These are phyloP conservation scores for Mortierella sp. DNA, from an alignment of 371 early-diverging fungal species.

Conservation along the genomic window DNA sequence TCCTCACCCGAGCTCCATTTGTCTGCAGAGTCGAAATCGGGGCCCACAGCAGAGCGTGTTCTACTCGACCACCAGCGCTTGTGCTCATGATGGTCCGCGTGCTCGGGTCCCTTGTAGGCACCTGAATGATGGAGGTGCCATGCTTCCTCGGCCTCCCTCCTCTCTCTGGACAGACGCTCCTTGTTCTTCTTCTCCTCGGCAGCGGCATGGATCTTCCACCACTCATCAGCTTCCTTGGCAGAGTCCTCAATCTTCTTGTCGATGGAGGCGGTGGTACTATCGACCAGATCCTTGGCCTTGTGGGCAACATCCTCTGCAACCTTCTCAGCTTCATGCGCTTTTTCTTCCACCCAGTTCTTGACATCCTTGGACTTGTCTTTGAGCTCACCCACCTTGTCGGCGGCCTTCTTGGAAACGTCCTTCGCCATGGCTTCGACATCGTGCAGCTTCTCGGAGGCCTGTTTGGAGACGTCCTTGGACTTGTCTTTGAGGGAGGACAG, in stretches of 20 bases:
- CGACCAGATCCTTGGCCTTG: constrained; percentile 41
- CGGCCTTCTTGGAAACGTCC: constrained; percentile 9
- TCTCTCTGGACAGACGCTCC: constrained; percentile 12
- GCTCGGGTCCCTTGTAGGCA: not conserved
- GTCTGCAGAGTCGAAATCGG: not conserved
- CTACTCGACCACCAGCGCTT: constrained; percentile 29
- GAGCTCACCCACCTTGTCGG: constrained; percentile 16
- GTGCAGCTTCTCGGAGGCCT: not conserved
- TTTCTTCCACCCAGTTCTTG: constrained; percentile 30
- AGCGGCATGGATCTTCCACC: constrained; percentile 41
- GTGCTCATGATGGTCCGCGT: constrained; percentile 3
- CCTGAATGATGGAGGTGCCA: constrained; percentile 20
- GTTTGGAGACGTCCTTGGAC: constrained; percentile 22
- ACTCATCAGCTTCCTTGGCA: constrained; percentile 29
- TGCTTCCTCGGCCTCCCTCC: constrained; percentile 1
- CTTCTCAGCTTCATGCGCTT: constrained; percentile 42
- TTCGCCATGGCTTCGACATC: constrained; percentile 12
- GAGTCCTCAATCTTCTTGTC: constrained; percentile 39
- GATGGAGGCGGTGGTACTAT: constrained; percentile 4
- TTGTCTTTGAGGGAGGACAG: constrained; percentile 12
- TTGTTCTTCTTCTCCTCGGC: constrained; percentile 10
- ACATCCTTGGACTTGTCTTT: constrained; percentile 21
- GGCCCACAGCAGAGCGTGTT: not conserved
- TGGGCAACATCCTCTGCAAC: constrained; percentile 31
- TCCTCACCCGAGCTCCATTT: constrained; percentile 35